These are phyloP conservation scores for Crassisporium funariophilum DNA, from an alignment of 768 basidiomycete genomes.

Conservation along the genomic window DNA sequence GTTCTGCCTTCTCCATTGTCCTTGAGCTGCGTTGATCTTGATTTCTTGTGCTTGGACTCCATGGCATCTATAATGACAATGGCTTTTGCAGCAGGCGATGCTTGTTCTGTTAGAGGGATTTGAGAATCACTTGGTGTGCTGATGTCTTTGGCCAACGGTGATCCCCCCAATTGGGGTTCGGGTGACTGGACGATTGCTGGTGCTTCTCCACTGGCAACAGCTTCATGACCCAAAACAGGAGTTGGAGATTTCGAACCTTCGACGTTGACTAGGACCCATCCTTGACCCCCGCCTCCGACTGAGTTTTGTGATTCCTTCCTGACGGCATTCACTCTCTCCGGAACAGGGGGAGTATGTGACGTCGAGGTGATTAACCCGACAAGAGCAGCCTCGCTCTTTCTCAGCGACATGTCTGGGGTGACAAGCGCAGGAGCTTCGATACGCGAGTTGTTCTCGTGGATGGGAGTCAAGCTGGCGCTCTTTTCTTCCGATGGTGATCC, in stretches of 20 bases:
- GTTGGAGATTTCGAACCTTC: conserved; percentile 33
- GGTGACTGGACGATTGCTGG: neutral
- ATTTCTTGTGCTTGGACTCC: conserved; percentile 47
- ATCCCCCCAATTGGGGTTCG: neutral
- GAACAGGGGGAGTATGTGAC: conserved; percentile 22
- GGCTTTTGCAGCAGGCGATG: conserved; percentile 57
- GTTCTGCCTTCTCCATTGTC: conserved; percentile 20
- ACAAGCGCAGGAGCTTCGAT: conserved; percentile 58
- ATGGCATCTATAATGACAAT: conserved; percentile 63
- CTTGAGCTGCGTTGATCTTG: conserved; percentile 20
- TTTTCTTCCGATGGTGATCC: conserved; percentile 19
- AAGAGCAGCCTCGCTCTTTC: conserved; percentile 67
- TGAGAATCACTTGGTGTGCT: neutral
- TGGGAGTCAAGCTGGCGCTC: conserved; percentile 28
- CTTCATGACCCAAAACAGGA: neutral
- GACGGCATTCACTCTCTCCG: conserved; percentile 20
- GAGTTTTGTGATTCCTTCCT: conserved; percentile 29
- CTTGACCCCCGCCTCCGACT: conserved; percentile 43
- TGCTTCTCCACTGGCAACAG: neutral
- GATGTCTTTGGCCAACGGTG: conserved; percentile 19
- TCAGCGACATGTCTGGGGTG: conserved; percentile 40
- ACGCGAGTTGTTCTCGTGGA: conserved; percentile 54
- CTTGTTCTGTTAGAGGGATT: conserved; percentile 11
- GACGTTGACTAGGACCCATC: conserved; percentile 70
- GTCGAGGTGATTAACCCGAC: conserved; percentile 50